phyloP scores from a whole-genome alignment of 2,329 filamentous ascomycete genomes.

The Trichoderma semiorbis region DNA sequence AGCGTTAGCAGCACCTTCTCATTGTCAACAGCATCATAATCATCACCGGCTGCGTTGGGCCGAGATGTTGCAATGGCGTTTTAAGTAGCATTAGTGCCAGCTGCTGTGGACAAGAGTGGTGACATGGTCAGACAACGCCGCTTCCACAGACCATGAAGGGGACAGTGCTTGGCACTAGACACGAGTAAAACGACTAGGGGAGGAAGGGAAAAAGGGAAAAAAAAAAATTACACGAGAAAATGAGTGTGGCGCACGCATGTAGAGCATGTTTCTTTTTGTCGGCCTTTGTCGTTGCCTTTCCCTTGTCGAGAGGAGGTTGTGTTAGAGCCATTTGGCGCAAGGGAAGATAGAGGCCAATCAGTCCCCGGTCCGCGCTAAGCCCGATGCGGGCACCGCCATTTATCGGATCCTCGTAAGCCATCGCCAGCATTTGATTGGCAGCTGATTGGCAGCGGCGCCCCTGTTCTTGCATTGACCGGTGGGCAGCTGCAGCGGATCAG shows the following conservation, averaged over 20 bases:
- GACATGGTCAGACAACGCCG: slow-evolving; percentile 12
- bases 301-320: slow-evolving; percentile 17
- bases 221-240: background rate
- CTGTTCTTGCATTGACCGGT: slow-evolving; percentile 3
- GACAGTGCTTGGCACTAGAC: background rate
- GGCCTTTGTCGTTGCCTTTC: slow-evolving; percentile 10
- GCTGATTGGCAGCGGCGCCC: background rate
- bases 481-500: background rate
- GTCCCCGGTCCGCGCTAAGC: slow-evolving; percentile 3
- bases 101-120: slow-evolving; percentile 3
- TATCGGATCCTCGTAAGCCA: background rate
- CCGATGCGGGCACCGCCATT: background rate
- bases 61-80: slow-evolving; percentile 8
- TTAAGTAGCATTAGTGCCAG: slow-evolving; percentile 9
- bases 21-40: slow-evolving; percentile 7
- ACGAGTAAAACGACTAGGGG: background rate
- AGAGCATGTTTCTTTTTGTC: slow-evolving; percentile 3
- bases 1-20: background rate
- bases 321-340: slow-evolving; percentile 16
- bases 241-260: background rate
- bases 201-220: background rate
- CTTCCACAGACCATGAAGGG: slow-evolving; percentile 4
- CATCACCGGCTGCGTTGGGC: slow-evolving; percentile 17
- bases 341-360: slow-evolving; percentile 13
- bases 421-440: background rate